phyloP scores from a whole-genome alignment of 306 rosid genomes.

The Benincasa hispida region DNA sequence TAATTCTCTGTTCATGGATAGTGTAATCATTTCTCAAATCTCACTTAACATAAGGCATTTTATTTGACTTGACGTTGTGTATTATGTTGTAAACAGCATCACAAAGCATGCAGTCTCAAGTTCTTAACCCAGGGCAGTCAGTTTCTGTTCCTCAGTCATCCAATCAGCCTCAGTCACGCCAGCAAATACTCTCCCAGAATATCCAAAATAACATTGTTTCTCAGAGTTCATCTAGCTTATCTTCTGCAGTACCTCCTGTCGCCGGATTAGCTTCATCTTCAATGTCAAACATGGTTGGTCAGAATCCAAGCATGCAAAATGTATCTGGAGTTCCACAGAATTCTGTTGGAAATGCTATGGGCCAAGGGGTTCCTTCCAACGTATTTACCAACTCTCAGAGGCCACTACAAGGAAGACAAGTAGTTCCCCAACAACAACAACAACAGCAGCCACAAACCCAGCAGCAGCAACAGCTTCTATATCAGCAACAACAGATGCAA shows the following conservation, averaged over 20 bases:
- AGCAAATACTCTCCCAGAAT: constrained; percentile 53
- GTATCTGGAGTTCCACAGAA: constrained; percentile 44
- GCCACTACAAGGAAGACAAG: constrained; percentile 73
- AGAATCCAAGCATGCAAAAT: constrained; percentile 51
- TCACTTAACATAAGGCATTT: background rate
- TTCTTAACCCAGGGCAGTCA: constrained; percentile 51
- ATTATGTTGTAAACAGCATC: constrained; percentile 25
- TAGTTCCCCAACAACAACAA: constrained; percentile 40
- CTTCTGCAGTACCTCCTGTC: constrained; percentile 40
- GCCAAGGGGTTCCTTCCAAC: constrained; percentile 51
- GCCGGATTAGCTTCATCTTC: constrained; percentile 49
- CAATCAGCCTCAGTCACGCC: constrained; percentile 55
- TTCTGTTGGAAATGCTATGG: constrained; percentile 47
- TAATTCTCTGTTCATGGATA: background rate
- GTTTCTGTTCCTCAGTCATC: constrained; percentile 35
- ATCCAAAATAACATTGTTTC: constrained; percentile 44
- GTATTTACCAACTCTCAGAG: constrained; percentile 62
- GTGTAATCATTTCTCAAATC: background rate
- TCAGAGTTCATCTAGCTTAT: constrained; percentile 27
- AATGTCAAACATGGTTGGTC: constrained; percentile 49
- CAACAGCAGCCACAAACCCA: constrained; percentile 49
- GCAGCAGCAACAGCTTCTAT: constrained; percentile 40
- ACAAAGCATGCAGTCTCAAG: constrained; percentile 41
- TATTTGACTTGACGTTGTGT: background rate
- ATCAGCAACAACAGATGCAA: constrained; percentile 51